phyloP scores from a whole-genome alignment of 2,329 filamentous ascomycete species.

The Aspergillus neoniger region DNA sequence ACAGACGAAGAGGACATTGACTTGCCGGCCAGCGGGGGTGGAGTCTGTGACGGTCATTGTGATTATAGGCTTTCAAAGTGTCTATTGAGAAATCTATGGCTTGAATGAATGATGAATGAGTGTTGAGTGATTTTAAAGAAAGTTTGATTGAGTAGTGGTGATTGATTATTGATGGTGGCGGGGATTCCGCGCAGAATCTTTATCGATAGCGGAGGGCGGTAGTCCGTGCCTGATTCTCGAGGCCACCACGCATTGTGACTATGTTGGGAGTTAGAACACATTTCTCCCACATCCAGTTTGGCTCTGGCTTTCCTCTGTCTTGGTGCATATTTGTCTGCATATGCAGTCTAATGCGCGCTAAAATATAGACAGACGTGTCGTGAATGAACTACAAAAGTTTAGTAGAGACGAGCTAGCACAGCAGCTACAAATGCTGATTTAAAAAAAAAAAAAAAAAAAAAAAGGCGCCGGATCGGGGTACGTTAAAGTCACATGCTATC shows the following conservation, averaged over 20 bases:
- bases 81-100: not conserved
- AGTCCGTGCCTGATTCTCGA: not conserved
- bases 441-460: too few relatives aligned
- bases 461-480: too few relatives aligned
- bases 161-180: not conserved
- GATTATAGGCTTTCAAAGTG: not conserved
- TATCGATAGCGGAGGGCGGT: conserved; percentile 9
- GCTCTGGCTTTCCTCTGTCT: not conserved
- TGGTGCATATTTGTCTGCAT: not conserved
- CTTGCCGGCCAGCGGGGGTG: conserved; percentile 22
- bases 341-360: not conserved
- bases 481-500: not conserved
- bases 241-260: not conserved
- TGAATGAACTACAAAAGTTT: too few relatives aligned
- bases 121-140: not conserved
- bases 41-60: conserved; percentile 27
- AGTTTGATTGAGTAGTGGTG: not conserved
- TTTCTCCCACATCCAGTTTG: not conserved
- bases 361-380: not conserved
- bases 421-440: too few relatives aligned
- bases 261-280: not conserved
- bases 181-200: conserved; percentile 5
- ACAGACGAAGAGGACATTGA: conserved; percentile 91
- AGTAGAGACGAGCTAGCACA: not conserved
- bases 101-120: not conserved